Evolutionary conservation across 2,329 filamentous ascomycete genomes (phyloP), one percentile per base, ranked within the genome.

Genomic region (Alternaria sp.): DNA sequence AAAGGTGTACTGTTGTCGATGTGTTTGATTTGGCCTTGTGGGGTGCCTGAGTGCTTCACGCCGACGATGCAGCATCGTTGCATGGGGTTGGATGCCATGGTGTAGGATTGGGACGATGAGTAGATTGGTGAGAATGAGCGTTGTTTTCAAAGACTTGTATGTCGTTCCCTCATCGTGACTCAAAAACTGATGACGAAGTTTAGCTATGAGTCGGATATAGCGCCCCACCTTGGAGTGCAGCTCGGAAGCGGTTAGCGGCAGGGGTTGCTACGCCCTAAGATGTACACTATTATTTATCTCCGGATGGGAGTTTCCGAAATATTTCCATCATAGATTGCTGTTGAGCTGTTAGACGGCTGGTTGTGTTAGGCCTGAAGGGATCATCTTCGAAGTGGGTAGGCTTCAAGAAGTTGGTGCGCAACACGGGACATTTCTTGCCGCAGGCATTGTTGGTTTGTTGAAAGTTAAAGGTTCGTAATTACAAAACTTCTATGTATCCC

Each of bases 71-170:
- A 86, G 79, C 84, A 86, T 52, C 79, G 69, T 61, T 75, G 79
- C 47, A 83, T 82, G n/a, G 83, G 80, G 68, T 86, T 80, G 45
- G 85, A 87, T 21, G 85, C 80, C 85, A 87, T 87, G 57, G n/a
- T 60, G 40, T 17, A 5, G 9, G 15, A 7, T 28, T 28, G 46
- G 25, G 9, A 30, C 1, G 15, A 17, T 3, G 2, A 3, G 36
- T 11, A 40, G 5, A 5, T 11, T 40, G 9, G 2, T 3, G 3
- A 40, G 36, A 40, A 10, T 40, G 36, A 10, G 36, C 36, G 36
- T 3, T 40, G 8, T 17, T 40, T n/a, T 17, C 9, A 11, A 40
- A 3, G 0, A 40, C n/a, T 40, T 40, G 36, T 40, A 17, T 11
- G 36, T 40, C 8, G 36, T 40, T 40, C 8, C 15, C 36, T 17